Evolutionary conservation across 208 protist species (phyloP).

Genomic region (Crithidia expoeki): DNA sequence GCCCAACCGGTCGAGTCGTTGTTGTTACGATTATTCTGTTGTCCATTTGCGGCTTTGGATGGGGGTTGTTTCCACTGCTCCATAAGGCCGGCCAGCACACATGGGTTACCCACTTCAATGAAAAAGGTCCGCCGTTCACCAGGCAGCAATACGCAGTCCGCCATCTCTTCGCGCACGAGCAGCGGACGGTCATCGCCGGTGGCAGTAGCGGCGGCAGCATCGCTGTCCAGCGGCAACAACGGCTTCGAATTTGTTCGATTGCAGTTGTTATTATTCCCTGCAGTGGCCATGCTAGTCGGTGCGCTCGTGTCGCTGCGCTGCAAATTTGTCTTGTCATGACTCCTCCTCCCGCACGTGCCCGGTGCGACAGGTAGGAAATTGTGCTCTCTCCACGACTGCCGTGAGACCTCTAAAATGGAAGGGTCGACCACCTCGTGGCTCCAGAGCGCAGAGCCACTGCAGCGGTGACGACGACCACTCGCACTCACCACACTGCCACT

Average conservation of each 20-base stretch:
- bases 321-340: neutral
- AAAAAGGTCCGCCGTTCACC: conserved; percentile 40
- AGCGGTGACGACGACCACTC: conserved; percentile 2
- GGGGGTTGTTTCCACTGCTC: neutral
- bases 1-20: neutral
- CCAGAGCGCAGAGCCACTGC: conserved; percentile 18
- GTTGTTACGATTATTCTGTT: neutral
- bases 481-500: conserved; percentile 1
- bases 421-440: conserved; percentile 13
- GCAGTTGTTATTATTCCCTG: neutral
- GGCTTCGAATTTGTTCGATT: neutral
- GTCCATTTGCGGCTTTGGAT: neutral
- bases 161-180: conserved; percentile 38
- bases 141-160: conserved; percentile 56
- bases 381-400: conserved; percentile 25
- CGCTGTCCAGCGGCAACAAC: neutral
- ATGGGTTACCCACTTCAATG: conserved; percentile 34
- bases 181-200: conserved; percentile 24
- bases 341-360: neutral
- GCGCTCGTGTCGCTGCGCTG: neutral
- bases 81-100: conserved; percentile 21
- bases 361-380: conserved; percentile 17
- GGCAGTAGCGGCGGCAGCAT: neutral
- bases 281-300: too few species aligned
- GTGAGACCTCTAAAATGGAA: conserved; percentile 21